Base-by-base conservation (phyloP, 2,329 filamentous ascomycete species). In the Gyromitra esculenta region DNA sequence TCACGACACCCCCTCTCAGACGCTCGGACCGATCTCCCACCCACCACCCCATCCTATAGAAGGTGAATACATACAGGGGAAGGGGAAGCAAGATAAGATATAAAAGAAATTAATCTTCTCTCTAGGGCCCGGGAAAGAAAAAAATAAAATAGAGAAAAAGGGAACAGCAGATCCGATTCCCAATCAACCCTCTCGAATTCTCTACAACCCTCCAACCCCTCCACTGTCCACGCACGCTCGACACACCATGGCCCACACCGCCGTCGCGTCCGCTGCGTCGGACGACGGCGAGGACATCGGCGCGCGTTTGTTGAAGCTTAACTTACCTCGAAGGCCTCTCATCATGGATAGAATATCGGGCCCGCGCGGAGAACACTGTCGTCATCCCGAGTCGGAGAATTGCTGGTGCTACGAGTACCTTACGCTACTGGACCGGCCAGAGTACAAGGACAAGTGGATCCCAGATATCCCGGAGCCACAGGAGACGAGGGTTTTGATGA, bases 371-470 rank as follows among this genome's bases (percentile, higher is more conserved):
- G 68, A 41, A 41, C 60, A 68, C 21, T 78, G 77, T 25, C 68
- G 48, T 18, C 77, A 78, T 57, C 45, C 48, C 37, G 74, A 69
- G 13, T 15, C 63, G 1, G 66, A 57, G n/a, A 68, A 13, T 60
- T 79, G 78, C 50, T 79, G 74, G 63, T 79, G 78, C 63, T 79
- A 76, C 60, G 78, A 78, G 57, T 79, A 79, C 62, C 75, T 67
- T 21, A 79, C 78, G n/a, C 45, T 79, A 48, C 45, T 79, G 18
- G 69, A 75, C 41, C 68, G 78, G 37, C 73, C 73, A 7, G 78
- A 79, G 45, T 79, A 79, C 71, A 75, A 76, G 41, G 71, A 69
- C 18, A 78, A 79, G 48, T 78, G 76, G 68, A 31, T 79, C 13
- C 77, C 50, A 13, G 78, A 79, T 25, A 79, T 77, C 31, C 78